These are phyloP conservation scores for Limonium bicolor DNA, from an alignment of 148 eudicot species.

Conservation along the genomic window DNA sequence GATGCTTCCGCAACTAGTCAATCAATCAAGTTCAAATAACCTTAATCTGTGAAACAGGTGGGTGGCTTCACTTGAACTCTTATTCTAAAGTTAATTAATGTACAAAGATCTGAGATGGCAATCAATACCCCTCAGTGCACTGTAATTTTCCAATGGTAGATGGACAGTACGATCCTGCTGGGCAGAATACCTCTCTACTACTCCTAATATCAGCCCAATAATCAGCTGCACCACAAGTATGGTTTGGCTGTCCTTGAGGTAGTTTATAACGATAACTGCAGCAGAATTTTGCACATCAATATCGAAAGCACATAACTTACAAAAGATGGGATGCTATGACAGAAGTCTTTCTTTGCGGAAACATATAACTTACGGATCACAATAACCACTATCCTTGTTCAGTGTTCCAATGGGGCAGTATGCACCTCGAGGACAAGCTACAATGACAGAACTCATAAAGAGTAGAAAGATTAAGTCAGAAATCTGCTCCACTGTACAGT, in stretches of 20 bases:
- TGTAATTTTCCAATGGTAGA: constrained; percentile 30
- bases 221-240: constrained; percentile 88
- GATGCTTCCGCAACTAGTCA: not conserved
- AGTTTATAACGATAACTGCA: constrained; percentile 61
- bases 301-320: constrained; percentile 1
- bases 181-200: constrained; percentile 64
- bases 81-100: not conserved
- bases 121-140: constrained; percentile 64
- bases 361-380: constrained; percentile 76
- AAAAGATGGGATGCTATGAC: not conserved
- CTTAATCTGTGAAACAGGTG: not conserved
- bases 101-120: constrained; percentile 20
- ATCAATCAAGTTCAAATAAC: not conserved
- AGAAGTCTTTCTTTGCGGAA: not conserved
- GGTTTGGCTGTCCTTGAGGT: constrained; percentile 55
- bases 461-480: not conserved
- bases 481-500: too few species aligned
- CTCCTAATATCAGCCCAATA: constrained; percentile 53
- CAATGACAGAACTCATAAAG: constrained; percentile 8
- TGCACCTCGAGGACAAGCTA: constrained; percentile 88
- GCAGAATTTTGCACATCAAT: not conserved
- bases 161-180: constrained; percentile 85
- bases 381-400: constrained; percentile 38
- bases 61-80: too few species aligned
- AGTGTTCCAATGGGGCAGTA: constrained; percentile 64